Evolutionary conservation across 495 filamentous ascomycete genomes (phyloP), one percentile per base, ranked within the genome.

Genomic region (Penicillium diatomitis): DNA sequence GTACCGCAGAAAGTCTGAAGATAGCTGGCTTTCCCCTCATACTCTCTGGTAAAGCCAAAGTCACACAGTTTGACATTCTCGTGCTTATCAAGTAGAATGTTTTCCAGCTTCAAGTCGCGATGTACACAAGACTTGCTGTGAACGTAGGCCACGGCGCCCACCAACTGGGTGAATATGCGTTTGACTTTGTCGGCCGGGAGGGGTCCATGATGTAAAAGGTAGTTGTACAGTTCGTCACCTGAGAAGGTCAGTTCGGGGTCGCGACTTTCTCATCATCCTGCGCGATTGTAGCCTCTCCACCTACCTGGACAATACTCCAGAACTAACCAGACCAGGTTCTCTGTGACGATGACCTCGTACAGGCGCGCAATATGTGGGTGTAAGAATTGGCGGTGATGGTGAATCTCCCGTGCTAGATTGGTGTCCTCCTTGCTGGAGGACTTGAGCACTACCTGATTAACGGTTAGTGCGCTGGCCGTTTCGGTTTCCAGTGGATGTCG

Each of bases 31-130:
- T 91, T 92, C 29, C 90, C 90, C 62, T 96, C 90, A 64, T 98
- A 98, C 66, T 98, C 92, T 49, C 92, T 77, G 8, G 92, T 98
- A 61, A 98, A 98, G 6, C 92, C 92, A 67, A 98, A 98, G 62
- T 98, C 92, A 63, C 90, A 92, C n/a, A 98, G 75, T 71, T 98
- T 98, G 54, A 98, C 92, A 61, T 97, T 96, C 59, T 90, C 91
- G 57, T 96, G 75, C 66, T 96, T 97, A 70, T 98, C 92, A 47
- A 98, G 78, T 35, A 98, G 73, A 40, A 98, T 96, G 55, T 98
- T 98, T 64, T 98, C 92, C 51, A 98, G 75, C 68, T 98, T 98
- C 8, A 98, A 72, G 61, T 98, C 92, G 42, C 92, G 87, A 68
- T 98, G 92, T 35, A 97, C 94, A 61, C 92, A 98, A 5, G 86